Percentiles rank a stretch among this genome's conserved stretches.
These are phyloP conservation scores for Phytophthora pinifolia DNA, from an alignment of 352 stramenopile genomes.

Conservation along the genomic window DNA sequence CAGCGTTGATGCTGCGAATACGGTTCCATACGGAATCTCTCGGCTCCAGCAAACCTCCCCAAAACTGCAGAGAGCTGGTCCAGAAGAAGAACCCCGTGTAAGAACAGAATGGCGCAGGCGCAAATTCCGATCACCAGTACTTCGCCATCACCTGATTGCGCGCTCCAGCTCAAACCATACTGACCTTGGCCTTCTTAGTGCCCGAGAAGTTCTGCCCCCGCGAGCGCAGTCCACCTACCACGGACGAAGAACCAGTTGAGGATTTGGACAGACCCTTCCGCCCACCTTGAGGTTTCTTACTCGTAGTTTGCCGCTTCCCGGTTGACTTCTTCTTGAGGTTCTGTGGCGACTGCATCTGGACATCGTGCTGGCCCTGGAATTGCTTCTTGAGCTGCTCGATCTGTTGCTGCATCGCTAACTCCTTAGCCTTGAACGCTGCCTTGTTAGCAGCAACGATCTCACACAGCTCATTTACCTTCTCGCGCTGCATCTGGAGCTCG, in stretches of 20 bases:
- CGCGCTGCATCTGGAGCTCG: constrained; percentile 46
- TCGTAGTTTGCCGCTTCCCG: constrained; percentile 54
- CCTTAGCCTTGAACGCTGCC: constrained; percentile 58
- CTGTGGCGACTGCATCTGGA: constrained; percentile 35
- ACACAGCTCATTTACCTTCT: constrained; percentile 65
- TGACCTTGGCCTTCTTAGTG: constrained; percentile 56
- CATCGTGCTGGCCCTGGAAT: constrained; percentile 35
- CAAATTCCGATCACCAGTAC: constrained; percentile 5
- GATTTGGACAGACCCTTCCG: constrained; percentile 43
- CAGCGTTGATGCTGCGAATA: constrained; percentile 11
- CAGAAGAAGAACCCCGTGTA: constrained; percentile 5
- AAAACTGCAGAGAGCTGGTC: constrained; percentile 16
- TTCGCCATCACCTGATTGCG: constrained; percentile 19
- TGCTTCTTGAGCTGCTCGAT: constrained; percentile 56
- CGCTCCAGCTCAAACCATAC: constrained; percentile 34
- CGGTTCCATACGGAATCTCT: neutral
- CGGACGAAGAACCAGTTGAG: constrained; percentile 43
- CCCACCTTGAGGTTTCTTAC: constrained; percentile 46
- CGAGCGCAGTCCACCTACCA: constrained; percentile 54
- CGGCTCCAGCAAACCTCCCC: constrained; percentile 17
- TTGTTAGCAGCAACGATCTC: constrained; percentile 58
- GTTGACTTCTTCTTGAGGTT: constrained; percentile 42
- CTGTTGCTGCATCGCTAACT: constrained; percentile 68
- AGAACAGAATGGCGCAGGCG: constrained; percentile 9
- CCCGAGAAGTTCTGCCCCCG: constrained; percentile 46